These are phyloP conservation scores for Hericium alpestre DNA, from an alignment of 768 basidiomycete genomes.

Conservation along the genomic window DNA sequence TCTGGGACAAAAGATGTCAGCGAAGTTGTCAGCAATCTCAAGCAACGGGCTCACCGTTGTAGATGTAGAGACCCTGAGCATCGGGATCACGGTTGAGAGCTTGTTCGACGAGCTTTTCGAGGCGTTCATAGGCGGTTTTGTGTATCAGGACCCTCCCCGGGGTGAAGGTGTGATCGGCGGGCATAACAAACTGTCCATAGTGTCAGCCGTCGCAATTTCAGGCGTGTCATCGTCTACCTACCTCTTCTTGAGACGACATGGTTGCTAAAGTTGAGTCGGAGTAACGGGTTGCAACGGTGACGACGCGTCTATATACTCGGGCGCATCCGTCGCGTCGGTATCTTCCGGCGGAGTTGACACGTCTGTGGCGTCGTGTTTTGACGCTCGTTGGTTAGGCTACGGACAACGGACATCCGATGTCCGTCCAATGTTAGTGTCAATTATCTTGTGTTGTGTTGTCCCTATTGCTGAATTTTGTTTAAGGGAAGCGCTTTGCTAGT, in stretches of 20 bases:
- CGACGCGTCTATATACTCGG: not conserved
- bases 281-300: not conserved
- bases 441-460: no score
- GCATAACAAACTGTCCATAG: not conserved
- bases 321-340: not conserved
- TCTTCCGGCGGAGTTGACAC: not conserved
- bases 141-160: not conserved
- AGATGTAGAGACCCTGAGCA: slow-evolving; percentile 12
- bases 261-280: not conserved
- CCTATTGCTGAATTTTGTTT: no score
- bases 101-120: not conserved
- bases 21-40: no score
- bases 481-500: no score
- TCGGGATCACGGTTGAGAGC: slow-evolving; percentile 11
- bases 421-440: no score
- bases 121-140: not conserved
- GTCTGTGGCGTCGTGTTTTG: not conserved
- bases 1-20: not conserved
- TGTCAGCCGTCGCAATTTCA: not conserved
- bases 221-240: not conserved
- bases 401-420: no score
- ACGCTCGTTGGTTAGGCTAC: no score
- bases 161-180: not conserved
- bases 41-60: slow-evolving; percentile 6
- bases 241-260: not conserved